Conservation (phyloP, 2,329 filamentous ascomycete genomes). For the Xylaria sp. region DNA sequence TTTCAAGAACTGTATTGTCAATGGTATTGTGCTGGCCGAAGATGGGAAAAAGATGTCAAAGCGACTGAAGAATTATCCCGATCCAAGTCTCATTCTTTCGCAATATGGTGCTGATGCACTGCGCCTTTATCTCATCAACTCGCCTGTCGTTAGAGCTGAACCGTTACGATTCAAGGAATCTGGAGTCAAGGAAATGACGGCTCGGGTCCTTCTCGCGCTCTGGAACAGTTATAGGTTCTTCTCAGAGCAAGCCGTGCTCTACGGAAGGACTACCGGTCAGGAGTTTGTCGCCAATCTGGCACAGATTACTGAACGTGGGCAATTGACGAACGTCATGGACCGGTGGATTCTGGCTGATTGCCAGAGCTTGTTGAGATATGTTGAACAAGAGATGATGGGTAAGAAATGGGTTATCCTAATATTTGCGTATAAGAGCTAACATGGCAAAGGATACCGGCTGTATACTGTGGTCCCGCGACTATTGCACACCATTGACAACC, state of each 20-base stretch:
- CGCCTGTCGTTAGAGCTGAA: slow-evolving; percentile 89
- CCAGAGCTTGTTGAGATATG: slow-evolving; percentile 87
- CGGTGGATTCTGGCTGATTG: slow-evolving; percentile 92
- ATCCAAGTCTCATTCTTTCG: slow-evolving; percentile 79
- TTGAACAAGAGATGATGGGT: slow-evolving; percentile 88
- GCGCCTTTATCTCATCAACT: slow-evolving; percentile 95
- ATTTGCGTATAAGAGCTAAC: slow-evolving; percentile 10
- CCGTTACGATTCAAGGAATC: slow-evolving; percentile 88
- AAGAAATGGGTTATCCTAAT: slow-evolving; percentile 41
- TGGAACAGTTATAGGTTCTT: slow-evolving; percentile 99
- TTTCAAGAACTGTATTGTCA: slow-evolving; percentile 96
- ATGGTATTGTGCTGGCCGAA: slow-evolving; percentile 89
- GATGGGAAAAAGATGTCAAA: slow-evolving; percentile 99
- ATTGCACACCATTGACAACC: slow-evolving; percentile 84
- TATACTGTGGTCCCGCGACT: slow-evolving; percentile 92
- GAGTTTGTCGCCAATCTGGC: slow-evolving; percentile 77
- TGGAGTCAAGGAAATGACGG: slow-evolving; percentile 92
- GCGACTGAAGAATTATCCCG: slow-evolving; percentile 92
- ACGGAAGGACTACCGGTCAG: slow-evolving; percentile 81
- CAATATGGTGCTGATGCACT: slow-evolving; percentile 92
- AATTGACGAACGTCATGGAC: slow-evolving; percentile 85
- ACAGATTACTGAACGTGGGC: slow-evolving; percentile 40
- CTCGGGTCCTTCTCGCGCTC: slow-evolving; percentile 84
- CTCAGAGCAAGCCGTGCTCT: slow-evolving; percentile 78
- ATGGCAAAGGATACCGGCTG: slow-evolving; percentile 64